Evolutionary conservation across 257 asterid species (phyloP).

Genomic region (Przewalskia tangutica): DNA sequence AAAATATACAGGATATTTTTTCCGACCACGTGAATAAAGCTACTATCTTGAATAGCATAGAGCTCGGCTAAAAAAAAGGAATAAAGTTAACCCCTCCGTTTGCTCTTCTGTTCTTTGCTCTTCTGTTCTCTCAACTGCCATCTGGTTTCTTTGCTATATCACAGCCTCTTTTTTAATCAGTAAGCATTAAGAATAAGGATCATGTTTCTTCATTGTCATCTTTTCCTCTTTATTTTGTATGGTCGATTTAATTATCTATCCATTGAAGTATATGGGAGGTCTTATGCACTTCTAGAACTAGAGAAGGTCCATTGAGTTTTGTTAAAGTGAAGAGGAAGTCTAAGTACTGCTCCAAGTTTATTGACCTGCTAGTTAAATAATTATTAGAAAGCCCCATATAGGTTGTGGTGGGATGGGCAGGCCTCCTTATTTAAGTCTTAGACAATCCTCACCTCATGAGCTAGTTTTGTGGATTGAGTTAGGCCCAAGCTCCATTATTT

Average conservation of each 20-base stretch:
- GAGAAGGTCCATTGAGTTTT: not conserved
- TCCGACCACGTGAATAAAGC: not conserved
- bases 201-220: not conserved
- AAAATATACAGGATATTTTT: not conserved
- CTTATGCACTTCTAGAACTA: not conserved
- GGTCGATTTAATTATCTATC: not conserved
- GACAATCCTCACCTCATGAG: not conserved
- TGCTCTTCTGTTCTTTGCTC: not conserved
- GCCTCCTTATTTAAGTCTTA: not conserved
- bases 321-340: not conserved
- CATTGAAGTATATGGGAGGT: not conserved
- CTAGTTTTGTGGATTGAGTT: not conserved
- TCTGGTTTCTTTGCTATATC: not conserved
- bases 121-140: not conserved
- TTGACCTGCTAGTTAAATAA: not conserved
- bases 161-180: not conserved
- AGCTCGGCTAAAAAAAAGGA: not conserved
- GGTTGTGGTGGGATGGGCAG: not conserved
- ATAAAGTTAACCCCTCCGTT: not conserved
- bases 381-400: not conserved
- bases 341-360: not conserved
- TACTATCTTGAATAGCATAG: not conserved
- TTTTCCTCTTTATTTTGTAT: not conserved
- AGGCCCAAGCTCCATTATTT: not conserved
- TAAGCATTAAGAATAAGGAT: not conserved